Percentiles rank a stretch among this genome's conserved stretches.
Evolutionary conservation across 2,329 filamentous ascomycete species (phyloP).

Genomic region (Chaetomiaceae sp.): DNA sequence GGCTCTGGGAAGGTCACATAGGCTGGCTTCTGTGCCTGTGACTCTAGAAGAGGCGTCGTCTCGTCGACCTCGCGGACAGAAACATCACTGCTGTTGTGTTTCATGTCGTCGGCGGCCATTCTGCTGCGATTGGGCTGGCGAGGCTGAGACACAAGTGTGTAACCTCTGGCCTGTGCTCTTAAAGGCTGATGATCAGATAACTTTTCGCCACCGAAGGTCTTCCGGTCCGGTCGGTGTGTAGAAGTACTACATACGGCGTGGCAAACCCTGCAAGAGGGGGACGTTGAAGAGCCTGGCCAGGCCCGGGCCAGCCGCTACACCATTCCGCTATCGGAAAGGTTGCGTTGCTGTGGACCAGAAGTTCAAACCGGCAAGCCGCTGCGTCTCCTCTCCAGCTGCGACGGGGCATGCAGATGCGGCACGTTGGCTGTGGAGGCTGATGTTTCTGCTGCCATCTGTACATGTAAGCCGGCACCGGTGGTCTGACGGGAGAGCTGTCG

Average conservation of each 20-base stretch:
- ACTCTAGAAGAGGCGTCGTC: slow-evolving; percentile 20
- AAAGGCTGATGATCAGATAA: neutral
- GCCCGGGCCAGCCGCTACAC: neutral
- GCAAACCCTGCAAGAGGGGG: neutral
- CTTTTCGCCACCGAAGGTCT: too few relatives aligned
- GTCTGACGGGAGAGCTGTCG: neutral
- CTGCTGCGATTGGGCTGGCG: neutral
- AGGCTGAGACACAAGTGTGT: neutral
- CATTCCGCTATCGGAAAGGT: neutral
- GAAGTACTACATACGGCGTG: neutral
- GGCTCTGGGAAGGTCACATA: slow-evolving; percentile 21
- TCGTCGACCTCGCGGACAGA: slow-evolving; percentile 10
- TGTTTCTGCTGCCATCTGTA: neutral
- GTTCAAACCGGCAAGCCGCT: slow-evolving; percentile 3
- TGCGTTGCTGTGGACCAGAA: neutral
- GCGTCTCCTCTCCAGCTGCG: neutral
- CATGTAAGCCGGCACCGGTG: neutral
- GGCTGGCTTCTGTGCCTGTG: slow-evolving; percentile 12
- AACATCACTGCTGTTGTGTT: neutral
- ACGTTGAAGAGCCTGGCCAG: neutral
- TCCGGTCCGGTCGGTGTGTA: neutral
- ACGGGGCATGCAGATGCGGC: neutral
- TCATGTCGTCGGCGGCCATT: neutral
- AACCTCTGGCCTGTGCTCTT: neutral
- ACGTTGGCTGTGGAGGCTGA: neutral